phyloP scores from a whole-genome alignment of 2,329 filamentous ascomycete species.

The Pseudogymnoascus sp. region DNA sequence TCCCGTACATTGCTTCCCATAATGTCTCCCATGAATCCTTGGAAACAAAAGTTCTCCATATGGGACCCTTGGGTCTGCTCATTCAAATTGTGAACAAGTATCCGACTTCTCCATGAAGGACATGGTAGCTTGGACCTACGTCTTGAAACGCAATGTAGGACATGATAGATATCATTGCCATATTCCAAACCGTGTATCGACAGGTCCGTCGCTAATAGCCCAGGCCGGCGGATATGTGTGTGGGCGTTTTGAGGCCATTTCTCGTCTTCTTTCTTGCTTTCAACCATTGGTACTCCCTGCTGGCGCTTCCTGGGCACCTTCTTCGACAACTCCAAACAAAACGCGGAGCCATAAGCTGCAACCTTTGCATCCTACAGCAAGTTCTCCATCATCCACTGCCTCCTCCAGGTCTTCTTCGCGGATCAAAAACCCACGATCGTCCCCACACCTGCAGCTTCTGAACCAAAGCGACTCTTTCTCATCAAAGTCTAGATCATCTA shows the following conservation, averaged over 20 bases:
- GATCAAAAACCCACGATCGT: conserved; percentile 51
- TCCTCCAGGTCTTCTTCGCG: conserved; percentile 52
- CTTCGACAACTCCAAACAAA: conserved; percentile 49
- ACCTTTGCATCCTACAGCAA: conserved; percentile 57
- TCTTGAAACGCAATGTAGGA: not conserved
- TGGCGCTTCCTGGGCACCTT: not conserved
- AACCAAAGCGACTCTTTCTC: conserved; percentile 43
- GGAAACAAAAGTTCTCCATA: not conserved
- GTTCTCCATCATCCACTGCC: conserved; percentile 48
- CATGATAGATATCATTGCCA: not conserved
- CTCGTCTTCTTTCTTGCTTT: conserved; percentile 53
- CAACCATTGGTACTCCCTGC: not conserved
- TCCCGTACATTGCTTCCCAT: not conserved
- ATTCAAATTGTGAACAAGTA: not conserved
- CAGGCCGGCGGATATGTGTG: conserved; percentile 83
- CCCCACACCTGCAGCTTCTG: conserved; percentile 55
- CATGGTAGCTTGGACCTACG: not conserved
- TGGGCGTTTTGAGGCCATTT: conserved; percentile 71
- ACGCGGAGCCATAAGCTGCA: conserved; percentile 61
- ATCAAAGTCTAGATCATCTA: conserved; percentile 55
- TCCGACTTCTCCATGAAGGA: not conserved
- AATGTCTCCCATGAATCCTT: not conserved
- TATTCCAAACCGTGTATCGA: not conserved
- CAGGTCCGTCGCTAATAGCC: not conserved
- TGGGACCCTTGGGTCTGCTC: not conserved